Conservation (phyloP, 305 asterid genomes). For the Fraxinus platypoda region DNA sequence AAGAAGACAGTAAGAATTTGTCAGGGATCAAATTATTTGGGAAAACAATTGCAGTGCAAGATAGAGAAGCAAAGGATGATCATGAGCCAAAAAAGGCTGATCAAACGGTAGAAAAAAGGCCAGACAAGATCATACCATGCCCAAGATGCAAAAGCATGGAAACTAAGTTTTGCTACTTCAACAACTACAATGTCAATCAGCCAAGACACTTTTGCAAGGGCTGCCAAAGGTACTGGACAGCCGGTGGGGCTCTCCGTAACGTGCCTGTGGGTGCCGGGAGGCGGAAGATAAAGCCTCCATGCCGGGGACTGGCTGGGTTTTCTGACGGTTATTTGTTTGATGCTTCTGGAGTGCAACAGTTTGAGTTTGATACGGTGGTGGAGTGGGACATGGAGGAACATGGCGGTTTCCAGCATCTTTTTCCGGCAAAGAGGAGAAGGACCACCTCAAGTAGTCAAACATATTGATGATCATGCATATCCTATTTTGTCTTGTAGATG, state of each 20-base stretch:
- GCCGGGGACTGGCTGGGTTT: slow-evolving; percentile 30
- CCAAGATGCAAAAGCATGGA: slow-evolving; percentile 61
- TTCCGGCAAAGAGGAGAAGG: slow-evolving; percentile 46
- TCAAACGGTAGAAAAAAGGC: slow-evolving; percentile 30
- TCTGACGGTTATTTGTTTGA: slow-evolving; percentile 36
- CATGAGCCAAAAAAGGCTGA: not conserved
- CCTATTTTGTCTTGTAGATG: slow-evolving; percentile 26
- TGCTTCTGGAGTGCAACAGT: slow-evolving; percentile 30
- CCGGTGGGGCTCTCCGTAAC: slow-evolving; percentile 51
- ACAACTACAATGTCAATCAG: slow-evolving; percentile 53
- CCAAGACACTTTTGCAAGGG: slow-evolving; percentile 55
- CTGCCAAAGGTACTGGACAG: slow-evolving; percentile 55
- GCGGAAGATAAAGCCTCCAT: slow-evolving; percentile 44
- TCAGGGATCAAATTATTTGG: slow-evolving; percentile 49
- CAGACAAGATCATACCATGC: slow-evolving; percentile 50
- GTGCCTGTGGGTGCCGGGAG: slow-evolving; percentile 61
- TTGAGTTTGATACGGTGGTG: slow-evolving; percentile 34
- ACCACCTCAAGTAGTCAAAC: slow-evolving; percentile 34
- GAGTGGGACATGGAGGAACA: slow-evolving; percentile 36
- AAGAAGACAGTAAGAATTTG: slow-evolving; percentile 18
- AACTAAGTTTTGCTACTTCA: slow-evolving; percentile 52
- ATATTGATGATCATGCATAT: not conserved
- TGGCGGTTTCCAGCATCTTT: slow-evolving; percentile 28
- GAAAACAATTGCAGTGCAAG: slow-evolving; percentile 37
- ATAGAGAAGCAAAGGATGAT: slow-evolving; percentile 20